Percentiles rank a stretch among this genome's conserved stretches.
Evolutionary conservation across 2,329 filamentous ascomycete species (phyloP).

Genomic region (Cercospora nicotianae): DNA sequence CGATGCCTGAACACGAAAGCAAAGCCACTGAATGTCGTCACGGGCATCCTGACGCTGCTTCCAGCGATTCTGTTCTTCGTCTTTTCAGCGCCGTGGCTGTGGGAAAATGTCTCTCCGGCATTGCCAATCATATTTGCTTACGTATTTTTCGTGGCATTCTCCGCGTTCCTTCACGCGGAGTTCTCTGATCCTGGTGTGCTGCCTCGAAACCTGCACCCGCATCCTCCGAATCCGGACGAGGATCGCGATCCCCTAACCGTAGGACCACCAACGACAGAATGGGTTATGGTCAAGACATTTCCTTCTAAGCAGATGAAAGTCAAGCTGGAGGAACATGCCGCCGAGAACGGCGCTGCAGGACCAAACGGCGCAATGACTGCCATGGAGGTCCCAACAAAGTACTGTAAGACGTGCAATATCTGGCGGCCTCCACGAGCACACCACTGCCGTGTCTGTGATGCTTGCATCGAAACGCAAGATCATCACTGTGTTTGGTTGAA

Average conservation of each 20-base stretch:
- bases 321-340: constrained; percentile 16
- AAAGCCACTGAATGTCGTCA: constrained; percentile 84
- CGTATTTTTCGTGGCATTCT: constrained; percentile 84
- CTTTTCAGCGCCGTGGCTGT: constrained; percentile 81
- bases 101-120: constrained; percentile 81
- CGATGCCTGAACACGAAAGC: constrained; percentile 80
- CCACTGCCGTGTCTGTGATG: constrained; percentile 95
- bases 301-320: constrained; percentile 18
- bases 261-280: constrained; percentile 85
- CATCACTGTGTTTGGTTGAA: constrained; percentile 99
- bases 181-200: constrained; percentile 90
- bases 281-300: constrained; percentile 70
- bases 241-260: constrained; percentile 74
- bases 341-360: constrained; percentile 39
- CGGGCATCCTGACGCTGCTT: constrained; percentile 74
- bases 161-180: constrained; percentile 92
- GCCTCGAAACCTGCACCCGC: constrained; percentile 85
- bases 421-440: constrained; percentile 96
- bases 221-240: constrained; percentile 71
- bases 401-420: constrained; percentile 95
- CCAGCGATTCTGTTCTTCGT: constrained; percentile 81
- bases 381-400: constrained; percentile 98
- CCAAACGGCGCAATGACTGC: constrained; percentile 55
- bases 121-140: constrained; percentile 90
- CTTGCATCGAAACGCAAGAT: constrained; percentile 94